These are phyloP conservation scores for Starmerella khaoyaiensis DNA, from an alignment of 805 yeast genomes.

Conservation along the genomic window DNA sequence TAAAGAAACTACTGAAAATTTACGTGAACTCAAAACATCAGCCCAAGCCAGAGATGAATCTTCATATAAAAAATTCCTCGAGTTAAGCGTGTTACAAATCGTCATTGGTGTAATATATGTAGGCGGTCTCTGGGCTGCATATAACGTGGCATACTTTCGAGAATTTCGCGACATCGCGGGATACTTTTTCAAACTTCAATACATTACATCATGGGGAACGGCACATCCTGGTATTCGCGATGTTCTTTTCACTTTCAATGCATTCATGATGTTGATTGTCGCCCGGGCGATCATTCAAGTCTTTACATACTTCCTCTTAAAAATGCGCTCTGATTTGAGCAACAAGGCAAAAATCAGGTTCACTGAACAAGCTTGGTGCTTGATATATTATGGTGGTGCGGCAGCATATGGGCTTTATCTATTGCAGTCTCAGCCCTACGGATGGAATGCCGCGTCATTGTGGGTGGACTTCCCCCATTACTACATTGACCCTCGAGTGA, in stretches of 20 bases:
- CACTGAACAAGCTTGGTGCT: conserved; percentile 78
- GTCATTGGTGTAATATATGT: conserved; percentile 3
- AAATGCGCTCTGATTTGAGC: conserved; percentile 5
- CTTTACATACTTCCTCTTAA: conserved; percentile 6
- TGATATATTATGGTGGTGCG: conserved; percentile 44
- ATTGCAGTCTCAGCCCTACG: conserved; percentile 47
- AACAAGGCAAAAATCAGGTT: conserved; percentile 50
- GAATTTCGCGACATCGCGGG: conserved; percentile 2
- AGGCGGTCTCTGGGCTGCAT: not conserved
- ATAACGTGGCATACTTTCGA: conserved; percentile 1
- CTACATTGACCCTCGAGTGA: conserved; percentile 39
- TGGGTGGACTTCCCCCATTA: conserved; percentile 68
- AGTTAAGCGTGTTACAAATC: conserved; percentile 6
- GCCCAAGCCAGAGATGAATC: not conserved
- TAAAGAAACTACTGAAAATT: no score
- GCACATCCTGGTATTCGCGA: conserved; percentile 18
- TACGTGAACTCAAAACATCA: no score
- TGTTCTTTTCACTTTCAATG: conserved; percentile 7
- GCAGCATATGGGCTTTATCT: conserved; percentile 46
- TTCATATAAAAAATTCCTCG: not conserved
- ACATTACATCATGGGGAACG: conserved; percentile 9
- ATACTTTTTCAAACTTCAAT: conserved; percentile 12
- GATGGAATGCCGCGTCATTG: conserved; percentile 41
- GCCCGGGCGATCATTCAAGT: conserved; percentile 17
- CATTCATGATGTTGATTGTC: conserved; percentile 12